Conservation (phyloP, 352 stramenopile species). For the Globisporangium echinulatum region DNA sequence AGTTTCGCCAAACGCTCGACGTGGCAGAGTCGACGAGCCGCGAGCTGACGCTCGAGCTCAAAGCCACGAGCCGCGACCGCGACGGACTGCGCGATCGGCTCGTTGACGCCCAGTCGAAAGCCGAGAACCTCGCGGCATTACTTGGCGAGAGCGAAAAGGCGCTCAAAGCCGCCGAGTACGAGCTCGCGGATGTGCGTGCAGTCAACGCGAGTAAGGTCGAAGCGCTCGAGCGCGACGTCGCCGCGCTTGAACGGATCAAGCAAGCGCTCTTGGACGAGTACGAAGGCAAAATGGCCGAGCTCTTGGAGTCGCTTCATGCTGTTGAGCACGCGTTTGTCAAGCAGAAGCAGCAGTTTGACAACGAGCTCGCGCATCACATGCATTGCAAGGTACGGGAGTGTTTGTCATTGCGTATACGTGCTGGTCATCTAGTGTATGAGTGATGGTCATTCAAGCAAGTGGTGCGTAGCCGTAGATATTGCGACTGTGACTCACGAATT, state of each 20-base stretch:
- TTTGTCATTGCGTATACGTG: not conserved
- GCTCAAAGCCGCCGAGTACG: conserved; percentile 59
- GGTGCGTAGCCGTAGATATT: too few relatives aligned
- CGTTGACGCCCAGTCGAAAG: conserved; percentile 55
- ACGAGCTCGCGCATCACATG: conserved; percentile 43
- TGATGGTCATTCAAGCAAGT: not conserved
- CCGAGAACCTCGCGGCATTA: conserved; percentile 58
- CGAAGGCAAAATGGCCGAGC: conserved; percentile 79
- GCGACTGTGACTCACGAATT: too few relatives aligned
- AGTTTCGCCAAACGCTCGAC: conserved; percentile 47
- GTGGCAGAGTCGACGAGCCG: conserved; percentile 32
- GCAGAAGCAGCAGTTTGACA: conserved; percentile 75
- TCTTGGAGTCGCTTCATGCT: conserved; percentile 71
- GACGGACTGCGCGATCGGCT: conserved; percentile 34
- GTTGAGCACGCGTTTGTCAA: conserved; percentile 82
- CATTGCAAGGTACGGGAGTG: conserved; percentile 34
- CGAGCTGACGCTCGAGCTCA: conserved; percentile 62
- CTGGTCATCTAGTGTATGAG: not conserved
- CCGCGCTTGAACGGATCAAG: conserved; percentile 60
- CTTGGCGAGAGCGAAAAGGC: conserved; percentile 62
- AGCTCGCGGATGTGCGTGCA: conserved; percentile 49
- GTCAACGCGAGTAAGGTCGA: conserved; percentile 55
- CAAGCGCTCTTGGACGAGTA: conserved; percentile 80
- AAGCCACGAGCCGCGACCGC: conserved; percentile 31
- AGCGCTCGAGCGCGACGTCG: conserved; percentile 55